Evolutionary conservation across 2,329 filamentous ascomycete species (phyloP), one percentile per base, ranked within the genome.

Genomic region (Hypoxylon sp.): DNA sequence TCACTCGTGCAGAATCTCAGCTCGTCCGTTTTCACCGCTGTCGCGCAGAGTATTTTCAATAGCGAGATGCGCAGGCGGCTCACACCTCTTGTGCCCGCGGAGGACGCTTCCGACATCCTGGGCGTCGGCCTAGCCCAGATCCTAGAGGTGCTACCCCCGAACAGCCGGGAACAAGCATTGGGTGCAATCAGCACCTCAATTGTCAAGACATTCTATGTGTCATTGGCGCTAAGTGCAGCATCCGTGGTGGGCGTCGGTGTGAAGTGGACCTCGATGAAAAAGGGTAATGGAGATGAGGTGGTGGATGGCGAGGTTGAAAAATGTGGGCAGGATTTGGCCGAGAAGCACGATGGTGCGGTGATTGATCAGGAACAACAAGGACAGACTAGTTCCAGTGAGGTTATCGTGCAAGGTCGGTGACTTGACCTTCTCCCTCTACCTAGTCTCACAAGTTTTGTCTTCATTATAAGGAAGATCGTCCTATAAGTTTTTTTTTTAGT

Each of bases 21-120:
- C 49, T 66, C 70, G n/a, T 72, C 72, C 1, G 37, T 74, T 7
- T 74, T 74, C 17, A 57, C 70, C 0, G 70, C 70, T 0, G 63
- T 70, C 1, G 72, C 30, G 2, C 71, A 73, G 49, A 72, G 57
- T 25, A 59, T 73, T 17, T 63, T 74, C 11, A 61, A 74, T 25
- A 50, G 61, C 10, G 62, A 70, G 27, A 25, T 72, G 30, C 64
- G 57, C 44, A 33, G 25, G 6, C 37, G 40, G 14, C 54, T 57
- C 3, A 11, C 20, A n/a, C 22, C 54, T 6, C 11, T 57, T 2
- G 5, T 46, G 2, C 54, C 54, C 25, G 40, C 20, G 11, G 14
- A 14, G 8, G 40, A 57, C 27, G 13, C 25, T 22, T 33, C 40
- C 31, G 5, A 22, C 10, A 46, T 27, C 27, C 40, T 20, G 27